These are phyloP conservation scores for Aspergillus phoenicis DNA, from an alignment of 2,329 filamentous ascomycete species.

Conservation along the genomic window DNA sequence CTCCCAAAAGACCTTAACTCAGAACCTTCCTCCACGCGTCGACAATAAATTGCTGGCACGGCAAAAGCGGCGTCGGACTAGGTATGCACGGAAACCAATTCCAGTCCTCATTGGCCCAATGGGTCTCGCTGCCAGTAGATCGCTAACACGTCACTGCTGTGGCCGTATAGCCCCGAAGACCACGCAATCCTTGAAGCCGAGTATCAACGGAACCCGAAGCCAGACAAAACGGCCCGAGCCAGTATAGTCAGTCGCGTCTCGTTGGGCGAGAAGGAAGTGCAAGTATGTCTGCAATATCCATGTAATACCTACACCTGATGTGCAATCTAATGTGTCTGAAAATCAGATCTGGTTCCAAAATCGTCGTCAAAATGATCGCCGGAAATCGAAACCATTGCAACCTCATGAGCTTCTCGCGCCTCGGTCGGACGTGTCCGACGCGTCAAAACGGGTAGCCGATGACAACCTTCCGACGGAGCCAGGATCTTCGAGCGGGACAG, in stretches of 20 bases:
- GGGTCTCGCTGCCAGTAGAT: not conserved
- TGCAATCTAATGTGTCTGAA: not conserved
- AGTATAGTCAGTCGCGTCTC: constrained; percentile 83
- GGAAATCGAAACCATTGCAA: constrained; percentile 81
- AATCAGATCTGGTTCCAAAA: constrained; percentile 96
- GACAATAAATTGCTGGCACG: constrained; percentile 63
- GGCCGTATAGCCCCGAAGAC: constrained; percentile 71
- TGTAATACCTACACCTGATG: not conserved
- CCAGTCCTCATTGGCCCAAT: not conserved
- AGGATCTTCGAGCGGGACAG: constrained; percentile 32
- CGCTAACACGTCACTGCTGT: constrained; percentile 12
- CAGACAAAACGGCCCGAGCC: constrained; percentile 83
- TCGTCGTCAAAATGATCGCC: constrained; percentile 85
- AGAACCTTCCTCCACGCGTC: constrained; percentile 59
- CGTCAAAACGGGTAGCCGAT: constrained; percentile 33
- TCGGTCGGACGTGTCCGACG: constrained; percentile 31
- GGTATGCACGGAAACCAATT: constrained; percentile 46
- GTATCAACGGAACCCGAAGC: constrained; percentile 82
- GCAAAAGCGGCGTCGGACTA: constrained; percentile 64
- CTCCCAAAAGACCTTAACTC: constrained; percentile 58
- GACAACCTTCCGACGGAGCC: constrained; percentile 33
- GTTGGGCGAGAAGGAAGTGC: constrained; percentile 92
- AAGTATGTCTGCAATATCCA: constrained; percentile 62
- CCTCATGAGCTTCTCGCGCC: constrained; percentile 68
- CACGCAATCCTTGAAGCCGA: constrained; percentile 85